Evolutionary conservation across 164 flowering plant genomes (phyloP).

Genomic region (Macadamia tetraphylla): DNA sequence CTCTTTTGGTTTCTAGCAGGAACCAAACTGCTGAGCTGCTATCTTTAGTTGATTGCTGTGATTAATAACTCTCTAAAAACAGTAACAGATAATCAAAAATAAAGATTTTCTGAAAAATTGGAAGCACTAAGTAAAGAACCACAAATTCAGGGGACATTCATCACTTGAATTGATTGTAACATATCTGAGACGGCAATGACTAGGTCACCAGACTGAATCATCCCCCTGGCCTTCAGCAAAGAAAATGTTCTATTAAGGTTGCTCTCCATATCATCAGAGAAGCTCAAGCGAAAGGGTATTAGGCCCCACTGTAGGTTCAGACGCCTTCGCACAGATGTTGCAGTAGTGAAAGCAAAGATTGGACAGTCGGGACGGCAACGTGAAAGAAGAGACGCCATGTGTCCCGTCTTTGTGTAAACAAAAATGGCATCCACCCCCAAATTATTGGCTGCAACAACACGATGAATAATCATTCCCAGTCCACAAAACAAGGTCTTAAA

Average conservation of each 20-base stretch:
- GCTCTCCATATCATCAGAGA: slow-evolving; percentile 93
- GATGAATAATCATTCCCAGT: no score
- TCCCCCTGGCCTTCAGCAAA: slow-evolving; percentile 83
- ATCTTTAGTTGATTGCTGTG: not conserved
- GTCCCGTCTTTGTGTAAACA: slow-evolving; percentile 79
- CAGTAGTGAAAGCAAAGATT: slow-evolving; percentile 81
- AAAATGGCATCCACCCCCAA: slow-evolving; percentile 88
- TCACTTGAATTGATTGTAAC: slow-evolving; percentile 94
- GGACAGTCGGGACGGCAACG: slow-evolving; percentile 99
- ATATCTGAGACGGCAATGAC: slow-evolving; percentile 92
- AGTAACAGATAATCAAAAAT: not conserved
- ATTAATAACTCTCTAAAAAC: not conserved
- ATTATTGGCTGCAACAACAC: slow-evolving; percentile 66
- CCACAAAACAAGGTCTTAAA: no score
- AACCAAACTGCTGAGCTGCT: not conserved
- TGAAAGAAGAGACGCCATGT: slow-evolving; percentile 95
- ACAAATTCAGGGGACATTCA: slow-evolving; percentile 69
- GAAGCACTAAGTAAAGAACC: not conserved
- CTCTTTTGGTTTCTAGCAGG: not conserved
- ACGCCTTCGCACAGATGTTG: slow-evolving; percentile 75
- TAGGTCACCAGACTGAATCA: slow-evolving; percentile 89
- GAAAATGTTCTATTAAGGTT: slow-evolving; percentile 84
- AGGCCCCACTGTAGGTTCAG: slow-evolving; percentile 95
- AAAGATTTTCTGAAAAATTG: not conserved
- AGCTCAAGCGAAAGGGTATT: slow-evolving; percentile 81